A percentile compares a stretch with the other conserved stretches of the same genome.
Evolutionary conservation across 495 filamentous ascomycete genomes (phyloP).

Genomic region (Aspergillus nanangensis): DNA sequence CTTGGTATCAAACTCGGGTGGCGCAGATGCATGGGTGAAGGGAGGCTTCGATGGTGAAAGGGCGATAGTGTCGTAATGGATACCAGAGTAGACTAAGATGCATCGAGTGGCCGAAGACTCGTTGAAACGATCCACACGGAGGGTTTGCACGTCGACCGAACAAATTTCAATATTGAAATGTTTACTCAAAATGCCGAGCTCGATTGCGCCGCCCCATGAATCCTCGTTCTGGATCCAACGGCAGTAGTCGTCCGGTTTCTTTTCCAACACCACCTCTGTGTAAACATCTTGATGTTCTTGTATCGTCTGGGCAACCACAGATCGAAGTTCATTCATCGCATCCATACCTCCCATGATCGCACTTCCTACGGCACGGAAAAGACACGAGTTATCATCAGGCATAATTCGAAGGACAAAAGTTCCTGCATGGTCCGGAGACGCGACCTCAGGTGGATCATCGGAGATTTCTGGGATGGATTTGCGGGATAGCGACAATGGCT

Average conservation of each 20-base stretch:
- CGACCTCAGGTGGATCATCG: conserved; percentile 67
- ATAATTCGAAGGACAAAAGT: conserved; percentile 84
- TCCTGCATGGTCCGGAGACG: conserved; percentile 54
- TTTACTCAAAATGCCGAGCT: conserved; percentile 78
- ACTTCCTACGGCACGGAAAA: conserved; percentile 84
- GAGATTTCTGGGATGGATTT: background rate
- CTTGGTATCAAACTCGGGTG: conserved; percentile 71
- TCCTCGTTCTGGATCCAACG: conserved; percentile 75
- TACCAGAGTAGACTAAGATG: conserved; percentile 86
- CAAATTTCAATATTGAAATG: conserved; percentile 86
- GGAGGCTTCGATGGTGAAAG: conserved; percentile 62
- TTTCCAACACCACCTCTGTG: conserved; percentile 70
- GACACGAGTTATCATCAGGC: conserved; percentile 95
- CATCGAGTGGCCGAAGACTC: conserved; percentile 66
- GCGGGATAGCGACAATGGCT: conserved; percentile 5
- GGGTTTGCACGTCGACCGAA: conserved; percentile 71
- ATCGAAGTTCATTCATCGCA: conserved; percentile 70
- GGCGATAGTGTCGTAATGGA: conserved; percentile 93
- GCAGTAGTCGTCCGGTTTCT: conserved; percentile 72
- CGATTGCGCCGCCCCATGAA: conserved; percentile 91
- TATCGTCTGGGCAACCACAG: conserved; percentile 77
- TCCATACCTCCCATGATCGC: conserved; percentile 70
- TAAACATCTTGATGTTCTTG: conserved; percentile 67
- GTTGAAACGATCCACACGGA: conserved; percentile 73
- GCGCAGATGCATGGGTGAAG: conserved; percentile 49